Evolutionary conservation across 129 eudicot species (phyloP).

Genomic region (Flaveria sonorensis): DNA sequence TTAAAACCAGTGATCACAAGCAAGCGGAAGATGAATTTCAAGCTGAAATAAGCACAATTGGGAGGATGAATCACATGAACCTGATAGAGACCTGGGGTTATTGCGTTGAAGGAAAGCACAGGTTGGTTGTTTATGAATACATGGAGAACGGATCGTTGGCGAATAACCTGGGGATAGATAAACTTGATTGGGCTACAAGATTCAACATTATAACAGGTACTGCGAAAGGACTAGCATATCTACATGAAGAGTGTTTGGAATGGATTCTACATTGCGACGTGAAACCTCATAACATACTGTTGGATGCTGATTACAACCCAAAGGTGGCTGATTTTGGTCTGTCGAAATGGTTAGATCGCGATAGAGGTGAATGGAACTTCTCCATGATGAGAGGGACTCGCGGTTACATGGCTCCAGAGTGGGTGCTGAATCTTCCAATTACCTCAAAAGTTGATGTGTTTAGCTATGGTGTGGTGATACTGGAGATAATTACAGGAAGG

Average conservation of each 20-base stretch:
- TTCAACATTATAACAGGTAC: slow-evolving; percentile 16
- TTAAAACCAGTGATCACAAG: slow-evolving; percentile 5
- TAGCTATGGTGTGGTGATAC: slow-evolving; percentile 35
- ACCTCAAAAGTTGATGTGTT: slow-evolving; percentile 34
- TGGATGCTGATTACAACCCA: slow-evolving; percentile 31
- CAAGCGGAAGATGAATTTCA: slow-evolving; percentile 39
- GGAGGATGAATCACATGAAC: slow-evolving; percentile 39
- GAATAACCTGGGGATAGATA: slow-evolving; percentile 2
- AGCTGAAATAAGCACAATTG: slow-evolving; percentile 39
- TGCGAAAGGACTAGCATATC: slow-evolving; percentile 29
- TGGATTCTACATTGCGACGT: slow-evolving; percentile 33
- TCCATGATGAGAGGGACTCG: slow-evolving; percentile 39
- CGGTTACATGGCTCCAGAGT: slow-evolving; percentile 43
- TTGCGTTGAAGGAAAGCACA: slow-evolving; percentile 30
- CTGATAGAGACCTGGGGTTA: slow-evolving; percentile 40
- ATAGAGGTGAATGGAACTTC: slow-evolving; percentile 3
- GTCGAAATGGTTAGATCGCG: slow-evolving; percentile 26
- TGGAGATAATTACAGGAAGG: slow-evolving; percentile 30
- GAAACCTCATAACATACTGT: slow-evolving; percentile 39
- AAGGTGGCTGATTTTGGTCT: slow-evolving; percentile 40
- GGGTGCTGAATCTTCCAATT: slow-evolving; percentile 32
- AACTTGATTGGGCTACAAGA: slow-evolving; percentile 31
- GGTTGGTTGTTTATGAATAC: slow-evolving; percentile 33
- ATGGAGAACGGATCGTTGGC: slow-evolving; percentile 39
- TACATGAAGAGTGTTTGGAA: slow-evolving; percentile 33